A percentile compares a stretch with the other conserved stretches of the same genome.
Evolutionary conservation across 345 rosid species (phyloP).

Genomic region (Hevea brasiliensis): DNA sequence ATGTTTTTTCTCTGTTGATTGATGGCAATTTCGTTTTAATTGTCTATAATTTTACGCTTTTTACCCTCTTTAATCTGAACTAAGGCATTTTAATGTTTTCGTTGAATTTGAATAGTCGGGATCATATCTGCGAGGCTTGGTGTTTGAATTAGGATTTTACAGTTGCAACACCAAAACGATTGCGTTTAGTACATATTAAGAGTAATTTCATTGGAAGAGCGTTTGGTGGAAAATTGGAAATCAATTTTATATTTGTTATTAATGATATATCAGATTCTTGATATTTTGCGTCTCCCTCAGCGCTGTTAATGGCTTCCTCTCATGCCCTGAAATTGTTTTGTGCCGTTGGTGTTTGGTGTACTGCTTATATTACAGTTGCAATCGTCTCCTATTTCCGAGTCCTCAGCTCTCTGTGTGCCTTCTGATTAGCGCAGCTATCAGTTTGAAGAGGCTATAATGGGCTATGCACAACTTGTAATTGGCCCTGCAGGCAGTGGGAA

Average conservation of each 20-base stretch:
- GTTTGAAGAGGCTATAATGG: slow-evolving; percentile 40
- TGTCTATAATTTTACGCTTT: neutral
- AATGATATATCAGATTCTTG: slow-evolving; percentile 3
- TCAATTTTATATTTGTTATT: neutral
- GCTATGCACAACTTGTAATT: slow-evolving; percentile 82
- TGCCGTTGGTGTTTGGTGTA: slow-evolving; percentile 75
- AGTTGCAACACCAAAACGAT: neutral
- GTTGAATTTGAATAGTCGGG: no score
- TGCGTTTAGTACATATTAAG: neutral
- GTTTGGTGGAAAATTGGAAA: no score
- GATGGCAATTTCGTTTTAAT: neutral
- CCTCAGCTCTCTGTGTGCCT: slow-evolving; percentile 44
- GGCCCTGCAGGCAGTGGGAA: slow-evolving; percentile 89
- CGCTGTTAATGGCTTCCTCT: slow-evolving; percentile 55
- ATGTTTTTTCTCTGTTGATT: neutral
- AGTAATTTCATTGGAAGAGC: no score
- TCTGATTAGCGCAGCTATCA: slow-evolving; percentile 17
- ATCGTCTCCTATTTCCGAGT: slow-evolving; percentile 62
- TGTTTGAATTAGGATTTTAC: slow-evolving; percentile 2
- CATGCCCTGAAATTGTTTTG: slow-evolving; percentile 52
- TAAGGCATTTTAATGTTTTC: neutral
- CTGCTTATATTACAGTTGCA: slow-evolving; percentile 71
- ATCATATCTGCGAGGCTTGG: neutral
- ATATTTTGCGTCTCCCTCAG: slow-evolving; percentile 7
- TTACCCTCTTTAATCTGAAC: neutral